Evolutionary conservation across 305 asterid species (phyloP).

Genomic region (Rubia tinctorum): DNA sequence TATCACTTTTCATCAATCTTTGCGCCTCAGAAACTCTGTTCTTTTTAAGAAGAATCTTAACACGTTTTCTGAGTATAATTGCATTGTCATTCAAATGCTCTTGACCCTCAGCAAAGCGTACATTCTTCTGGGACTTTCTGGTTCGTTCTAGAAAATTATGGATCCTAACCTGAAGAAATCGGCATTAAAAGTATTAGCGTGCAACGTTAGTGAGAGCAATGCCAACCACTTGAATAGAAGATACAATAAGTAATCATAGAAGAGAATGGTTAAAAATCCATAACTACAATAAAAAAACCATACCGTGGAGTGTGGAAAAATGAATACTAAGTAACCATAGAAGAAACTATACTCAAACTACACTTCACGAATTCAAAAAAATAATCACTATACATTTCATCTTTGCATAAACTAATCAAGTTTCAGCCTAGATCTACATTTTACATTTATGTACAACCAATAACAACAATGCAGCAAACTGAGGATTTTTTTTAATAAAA

Average conservation of each 20-base stretch:
- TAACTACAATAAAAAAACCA: neutral
- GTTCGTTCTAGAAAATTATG: constrained; percentile 66
- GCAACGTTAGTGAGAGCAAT: neutral
- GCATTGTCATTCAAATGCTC: constrained; percentile 47
- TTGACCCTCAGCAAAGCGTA: constrained; percentile 14
- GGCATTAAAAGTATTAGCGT: constrained; percentile 5
- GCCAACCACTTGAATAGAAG: neutral
- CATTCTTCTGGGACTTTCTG: constrained; percentile 32
- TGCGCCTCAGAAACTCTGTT: constrained; percentile 61
- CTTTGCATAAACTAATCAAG: neutral
- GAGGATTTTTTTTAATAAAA: neutral
- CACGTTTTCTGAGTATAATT: constrained; percentile 57
- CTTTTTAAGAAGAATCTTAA: constrained; percentile 60
- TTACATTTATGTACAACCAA: no score
- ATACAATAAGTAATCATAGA: neutral
- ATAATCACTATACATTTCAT: neutral
- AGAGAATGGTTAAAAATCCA: neutral
- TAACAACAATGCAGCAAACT: neutral
- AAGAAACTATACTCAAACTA: neutral
- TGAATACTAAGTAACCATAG: neutral
- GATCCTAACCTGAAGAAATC: constrained; percentile 62
- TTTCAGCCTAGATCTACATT: neutral
- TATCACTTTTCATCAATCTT: constrained; percentile 74
- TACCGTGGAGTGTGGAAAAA: neutral
- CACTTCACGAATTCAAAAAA: neutral